A percentile compares a stretch with the other conserved stretches of the same genome.
Conservation (phyloP, 2,329 filamentous ascomycete genomes). For the Diplodia corticola region DNA sequence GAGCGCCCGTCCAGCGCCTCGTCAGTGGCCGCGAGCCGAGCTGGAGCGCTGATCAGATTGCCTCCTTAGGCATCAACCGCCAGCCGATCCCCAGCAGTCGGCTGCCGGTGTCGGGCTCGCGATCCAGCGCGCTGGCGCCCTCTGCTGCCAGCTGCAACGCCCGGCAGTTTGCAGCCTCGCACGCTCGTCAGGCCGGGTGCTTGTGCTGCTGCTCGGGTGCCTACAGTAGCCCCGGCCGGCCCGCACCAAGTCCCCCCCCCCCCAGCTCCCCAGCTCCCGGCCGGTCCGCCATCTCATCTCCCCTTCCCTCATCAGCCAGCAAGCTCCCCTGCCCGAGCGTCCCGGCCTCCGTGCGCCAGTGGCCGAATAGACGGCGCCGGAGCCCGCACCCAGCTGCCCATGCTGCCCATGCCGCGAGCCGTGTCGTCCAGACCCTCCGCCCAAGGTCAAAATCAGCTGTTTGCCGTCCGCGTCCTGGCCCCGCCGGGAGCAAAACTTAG, state of each 20-base stretch:
- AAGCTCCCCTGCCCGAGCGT: neutral
- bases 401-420: neutral
- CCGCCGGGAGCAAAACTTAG: conserved; percentile 2
- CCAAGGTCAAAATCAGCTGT: conserved; percentile 18
- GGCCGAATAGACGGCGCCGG: conserved; percentile 8
- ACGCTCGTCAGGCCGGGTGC: neutral
- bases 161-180: neutral
- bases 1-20: conserved; percentile 3
- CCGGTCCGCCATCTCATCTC: neutral
- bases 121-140: neutral
- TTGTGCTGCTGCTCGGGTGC: conserved; percentile 9
- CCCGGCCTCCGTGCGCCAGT: neutral
- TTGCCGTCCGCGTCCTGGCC: conserved; percentile 1
- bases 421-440: conserved; percentile 12
- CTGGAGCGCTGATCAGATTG: conserved; percentile 20
- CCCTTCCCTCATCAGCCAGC: neutral
- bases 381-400: neutral
- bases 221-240: conserved; percentile 8
- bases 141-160: conserved; percentile 5
- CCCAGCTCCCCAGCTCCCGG: too few species aligned
- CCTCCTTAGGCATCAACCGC: conserved; percentile 18
- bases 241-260: neutral
- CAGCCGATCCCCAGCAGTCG: conserved; percentile 13
- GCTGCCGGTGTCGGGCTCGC: neutral
- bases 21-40: conserved; percentile 6